Percentiles rank a stretch among this genome's conserved stretches.
Evolutionary conservation across 2,329 filamentous ascomycete genomes (phyloP).

Genomic region (Lecanicillium sp.): DNA sequence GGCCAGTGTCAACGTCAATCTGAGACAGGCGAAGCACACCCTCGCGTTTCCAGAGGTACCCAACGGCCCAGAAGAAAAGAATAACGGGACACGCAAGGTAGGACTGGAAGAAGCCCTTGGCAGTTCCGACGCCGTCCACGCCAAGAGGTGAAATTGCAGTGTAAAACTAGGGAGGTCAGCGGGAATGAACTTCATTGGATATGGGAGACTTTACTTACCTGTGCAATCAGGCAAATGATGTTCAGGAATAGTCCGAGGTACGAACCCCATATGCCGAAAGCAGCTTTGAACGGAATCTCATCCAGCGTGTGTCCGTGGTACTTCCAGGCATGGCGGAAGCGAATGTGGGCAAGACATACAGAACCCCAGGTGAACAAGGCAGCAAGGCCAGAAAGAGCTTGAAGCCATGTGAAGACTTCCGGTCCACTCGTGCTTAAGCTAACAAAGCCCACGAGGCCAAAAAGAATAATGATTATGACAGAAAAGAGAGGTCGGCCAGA

Average conservation of each 20-base stretch:
- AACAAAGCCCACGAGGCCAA: conserved; percentile 44
- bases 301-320: conserved; percentile 52
- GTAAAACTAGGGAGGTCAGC: conserved; percentile 32
- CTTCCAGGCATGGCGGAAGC: conserved; percentile 59
- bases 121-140: conserved; percentile 26
- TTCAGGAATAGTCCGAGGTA: conserved; percentile 54
- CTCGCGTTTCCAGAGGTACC: conserved; percentile 59
- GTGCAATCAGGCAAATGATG: conserved; percentile 45
- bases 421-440: conserved; percentile 35
- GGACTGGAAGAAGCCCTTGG: conserved; percentile 45
- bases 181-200: neutral
- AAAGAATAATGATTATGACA: conserved; percentile 36
- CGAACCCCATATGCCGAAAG: conserved; percentile 55
- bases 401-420: conserved; percentile 57
- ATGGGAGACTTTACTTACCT: conserved; percentile 28
- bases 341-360: conserved; percentile 61
- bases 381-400: conserved; percentile 56
- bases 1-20: conserved; percentile 62
- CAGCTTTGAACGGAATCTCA: conserved; percentile 58
- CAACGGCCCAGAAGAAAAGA: conserved; percentile 45
- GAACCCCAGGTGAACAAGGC: conserved; percentile 63
- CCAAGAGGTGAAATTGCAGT: conserved; percentile 35
- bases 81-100: conserved; percentile 49
- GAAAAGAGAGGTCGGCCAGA: conserved; percentile 47
- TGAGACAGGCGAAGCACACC: conserved; percentile 50